These are phyloP conservation scores for Pythium plurisporium DNA, from an alignment of 352 stramenopile genomes.

Conservation along the genomic window DNA sequence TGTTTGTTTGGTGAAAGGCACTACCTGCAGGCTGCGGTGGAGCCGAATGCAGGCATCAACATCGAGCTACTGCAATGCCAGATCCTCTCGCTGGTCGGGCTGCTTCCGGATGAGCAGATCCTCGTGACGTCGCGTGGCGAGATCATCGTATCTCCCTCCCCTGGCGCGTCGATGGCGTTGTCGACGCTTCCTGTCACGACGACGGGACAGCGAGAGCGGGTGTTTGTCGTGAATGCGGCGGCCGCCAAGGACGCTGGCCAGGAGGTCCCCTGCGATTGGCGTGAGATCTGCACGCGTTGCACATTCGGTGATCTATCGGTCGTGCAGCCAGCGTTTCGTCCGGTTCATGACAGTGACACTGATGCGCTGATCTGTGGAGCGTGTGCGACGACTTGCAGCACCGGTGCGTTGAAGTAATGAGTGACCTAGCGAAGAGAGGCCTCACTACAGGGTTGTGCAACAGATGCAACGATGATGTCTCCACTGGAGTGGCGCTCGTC, in stretches of 20 bases:
- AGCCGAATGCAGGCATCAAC: conserved; percentile 23
- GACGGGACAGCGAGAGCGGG: conserved; percentile 4
- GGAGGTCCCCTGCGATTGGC: conserved; percentile 36
- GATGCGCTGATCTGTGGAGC: conserved; percentile 45
- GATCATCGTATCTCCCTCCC: conserved; percentile 27
- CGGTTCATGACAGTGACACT: conserved; percentile 1
- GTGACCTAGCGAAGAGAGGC: too few species aligned
- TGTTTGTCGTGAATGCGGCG: conserved; percentile 6
- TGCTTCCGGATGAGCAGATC: conserved; percentile 53
- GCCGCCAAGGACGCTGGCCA: background rate
- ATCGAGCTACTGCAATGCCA: conserved; percentile 68
- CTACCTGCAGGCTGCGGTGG: conserved; percentile 32
- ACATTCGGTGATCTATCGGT: conserved; percentile 44
- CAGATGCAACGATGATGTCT: conserved; percentile 38
- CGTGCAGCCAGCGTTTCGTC: conserved; percentile 52
- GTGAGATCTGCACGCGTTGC: conserved; percentile 54
- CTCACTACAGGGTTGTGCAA: background rate
- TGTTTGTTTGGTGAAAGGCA: conserved; percentile 25
- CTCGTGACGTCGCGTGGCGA: conserved; percentile 42
- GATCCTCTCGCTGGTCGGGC: conserved; percentile 57
- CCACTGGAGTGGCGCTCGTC: conserved; percentile 43
- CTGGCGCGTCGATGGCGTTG: conserved; percentile 14
- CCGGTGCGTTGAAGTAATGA: too few species aligned
- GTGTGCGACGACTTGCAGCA: conserved; percentile 64
- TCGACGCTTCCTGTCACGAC: conserved; percentile 43